Percentiles rank a stretch among this genome's conserved stretches.
These are phyloP conservation scores for Phytopythium chamaehyphon DNA, from an alignment of 352 stramenopile species.

Conservation along the genomic window DNA sequence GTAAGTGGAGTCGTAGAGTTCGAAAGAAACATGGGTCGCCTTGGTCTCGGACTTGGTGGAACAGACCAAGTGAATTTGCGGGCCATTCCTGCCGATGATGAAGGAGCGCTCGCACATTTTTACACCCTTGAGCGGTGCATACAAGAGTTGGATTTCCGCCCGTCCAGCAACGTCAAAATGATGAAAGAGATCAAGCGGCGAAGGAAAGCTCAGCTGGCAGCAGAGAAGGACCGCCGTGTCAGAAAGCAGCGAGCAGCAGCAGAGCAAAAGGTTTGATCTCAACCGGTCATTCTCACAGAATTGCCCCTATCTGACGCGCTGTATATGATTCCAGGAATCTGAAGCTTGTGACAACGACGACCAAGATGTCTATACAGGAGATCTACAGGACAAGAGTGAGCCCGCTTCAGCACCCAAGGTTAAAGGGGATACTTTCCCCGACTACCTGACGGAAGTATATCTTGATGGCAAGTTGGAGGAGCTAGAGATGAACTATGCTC, in stretches of 20 bases:
- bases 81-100: conserved; percentile 35
- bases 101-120: conserved; percentile 37
- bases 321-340: background rate
- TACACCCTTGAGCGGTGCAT: conserved; percentile 40
- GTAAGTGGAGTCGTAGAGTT: conserved; percentile 44
- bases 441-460: conserved; percentile 29
- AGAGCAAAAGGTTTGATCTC: conserved; percentile 27
- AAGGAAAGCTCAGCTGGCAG: conserved; percentile 58
- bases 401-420: background rate
- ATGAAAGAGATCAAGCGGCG: conserved; percentile 75
- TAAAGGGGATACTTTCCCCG: background rate
- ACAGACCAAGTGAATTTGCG: conserved; percentile 20
- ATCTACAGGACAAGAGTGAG: background rate
- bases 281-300: background rate
- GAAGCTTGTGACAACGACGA: background rate
- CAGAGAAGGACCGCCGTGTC: conserved; percentile 60
- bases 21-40: conserved; percentile 59
- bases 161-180: conserved; percentile 79
- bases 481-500: conserved; percentile 47
- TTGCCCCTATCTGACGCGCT: background rate
- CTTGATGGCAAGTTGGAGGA: conserved; percentile 33
- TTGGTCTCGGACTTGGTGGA: conserved; percentile 27
- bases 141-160: conserved; percentile 52
- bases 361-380: background rate
- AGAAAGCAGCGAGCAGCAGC: conserved; percentile 43